These are phyloP conservation scores for Rhizomucor pusillus DNA, from an alignment of 371 early-diverging fungal genomes.

Conservation along the genomic window DNA sequence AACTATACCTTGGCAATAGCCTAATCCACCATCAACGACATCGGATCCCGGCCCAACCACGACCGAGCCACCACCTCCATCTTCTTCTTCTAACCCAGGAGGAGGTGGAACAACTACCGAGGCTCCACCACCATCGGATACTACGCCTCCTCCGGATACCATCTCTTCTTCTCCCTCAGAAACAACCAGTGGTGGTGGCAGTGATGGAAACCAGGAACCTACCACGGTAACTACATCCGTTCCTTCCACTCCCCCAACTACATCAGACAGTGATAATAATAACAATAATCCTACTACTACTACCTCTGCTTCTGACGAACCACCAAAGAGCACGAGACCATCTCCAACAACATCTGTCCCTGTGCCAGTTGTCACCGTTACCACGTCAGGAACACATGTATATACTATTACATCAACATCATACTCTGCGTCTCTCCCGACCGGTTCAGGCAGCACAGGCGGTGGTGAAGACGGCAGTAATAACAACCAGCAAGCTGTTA, in stretches of 20 bases:
- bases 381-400: slow-evolving; percentile 5
- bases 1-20: neutral
- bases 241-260: slow-evolving; percentile 1
- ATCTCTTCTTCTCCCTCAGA: neutral
- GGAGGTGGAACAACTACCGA: neutral
- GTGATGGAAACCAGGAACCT: neutral
- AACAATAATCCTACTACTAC: neutral
- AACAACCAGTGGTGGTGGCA: neutral
- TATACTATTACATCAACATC: slow-evolving; percentile 10
- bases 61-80: slow-evolving; percentile 1
- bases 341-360: neutral
- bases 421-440: slow-evolving; percentile 5
- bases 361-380: slow-evolving; percentile 6
- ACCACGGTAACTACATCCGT: slow-evolving; percentile 1
- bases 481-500: slow-evolving; percentile 2
- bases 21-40: neutral
- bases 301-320: neutral
- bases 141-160: neutral
- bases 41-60: neutral
- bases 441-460: neutral
- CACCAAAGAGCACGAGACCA: neutral
- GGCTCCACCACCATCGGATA: neutral
- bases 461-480: neutral
- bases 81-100: neutral
- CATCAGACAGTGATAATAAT: slow-evolving; percentile 5